Conservation (phyloP, 306 rosid genomes). For the Rosa persica region DNA sequence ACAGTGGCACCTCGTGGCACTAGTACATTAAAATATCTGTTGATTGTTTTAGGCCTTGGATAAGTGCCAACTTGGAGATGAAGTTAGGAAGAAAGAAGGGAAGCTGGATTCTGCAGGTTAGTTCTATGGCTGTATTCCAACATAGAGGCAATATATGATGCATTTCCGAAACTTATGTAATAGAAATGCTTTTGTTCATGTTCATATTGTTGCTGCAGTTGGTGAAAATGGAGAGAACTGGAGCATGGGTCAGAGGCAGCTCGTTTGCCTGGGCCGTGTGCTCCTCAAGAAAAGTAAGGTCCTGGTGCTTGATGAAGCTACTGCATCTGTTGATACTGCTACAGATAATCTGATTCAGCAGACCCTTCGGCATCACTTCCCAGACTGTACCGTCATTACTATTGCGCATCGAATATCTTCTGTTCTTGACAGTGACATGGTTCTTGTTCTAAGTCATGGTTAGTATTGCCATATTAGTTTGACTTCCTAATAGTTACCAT, state of each 20-base stretch:
- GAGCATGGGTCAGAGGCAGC: conserved; percentile 96
- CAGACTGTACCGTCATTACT: conserved; percentile 60
- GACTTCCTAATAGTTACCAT: neutral
- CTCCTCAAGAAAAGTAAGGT: conserved; percentile 79
- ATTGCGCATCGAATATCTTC: conserved; percentile 90
- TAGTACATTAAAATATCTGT: neutral
- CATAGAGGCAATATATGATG: neutral
- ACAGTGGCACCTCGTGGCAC: neutral
- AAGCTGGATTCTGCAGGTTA: conserved; percentile 77
- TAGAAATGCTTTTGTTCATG: conserved; percentile 16
- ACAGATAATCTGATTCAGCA: conserved; percentile 85
- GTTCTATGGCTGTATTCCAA: conserved; percentile 8
- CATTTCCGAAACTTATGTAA: neutral
- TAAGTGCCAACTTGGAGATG: conserved; percentile 89
- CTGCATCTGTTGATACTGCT: conserved; percentile 86
- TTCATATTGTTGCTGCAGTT: conserved; percentile 40
- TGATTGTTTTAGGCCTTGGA: conserved; percentile 60
- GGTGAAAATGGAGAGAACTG: conserved; percentile 86
- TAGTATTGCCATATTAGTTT: conserved; percentile 1
- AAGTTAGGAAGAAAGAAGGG: conserved; percentile 77
- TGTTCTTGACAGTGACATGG: conserved; percentile 74
- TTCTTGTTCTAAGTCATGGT: conserved; percentile 77
- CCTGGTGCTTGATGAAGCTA: conserved; percentile 89
- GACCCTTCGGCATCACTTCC: conserved; percentile 64
- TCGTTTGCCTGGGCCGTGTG: conserved; percentile 87